These are phyloP conservation scores for Nigrospora sphaerica DNA, from an alignment of 2,329 filamentous ascomycete genomes.

Conservation along the genomic window DNA sequence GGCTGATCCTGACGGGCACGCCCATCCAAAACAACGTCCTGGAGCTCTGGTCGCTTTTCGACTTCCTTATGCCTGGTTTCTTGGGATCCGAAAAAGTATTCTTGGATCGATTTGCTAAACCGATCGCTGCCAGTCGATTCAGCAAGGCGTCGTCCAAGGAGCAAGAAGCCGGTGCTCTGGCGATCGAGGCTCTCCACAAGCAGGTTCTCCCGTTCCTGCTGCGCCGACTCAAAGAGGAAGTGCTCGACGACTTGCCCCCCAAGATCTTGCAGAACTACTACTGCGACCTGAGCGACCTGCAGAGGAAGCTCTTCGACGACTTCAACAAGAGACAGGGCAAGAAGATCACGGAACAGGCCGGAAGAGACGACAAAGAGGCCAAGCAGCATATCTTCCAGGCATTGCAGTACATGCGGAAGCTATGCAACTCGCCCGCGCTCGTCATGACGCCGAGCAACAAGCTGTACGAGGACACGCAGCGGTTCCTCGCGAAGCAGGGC, in stretches of 20 bases:
- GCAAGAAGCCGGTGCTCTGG: slow-evolving; percentile 91
- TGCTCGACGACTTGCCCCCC: slow-evolving; percentile 88
- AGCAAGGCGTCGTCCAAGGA: slow-evolving; percentile 98
- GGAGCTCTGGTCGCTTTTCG: slow-evolving; percentile 95
- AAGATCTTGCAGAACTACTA: slow-evolving; percentile 99
- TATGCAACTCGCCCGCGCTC: slow-evolving; percentile 94
- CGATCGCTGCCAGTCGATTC: slow-evolving; percentile 88
- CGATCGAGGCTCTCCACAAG: slow-evolving; percentile 97
- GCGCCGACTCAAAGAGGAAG: slow-evolving; percentile 93
- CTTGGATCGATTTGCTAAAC: slow-evolving; percentile 88
- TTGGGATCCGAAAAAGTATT: slow-evolving; percentile 93
- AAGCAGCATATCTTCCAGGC: slow-evolving; percentile 99
- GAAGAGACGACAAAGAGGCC: slow-evolving; percentile 79
- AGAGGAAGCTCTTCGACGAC: slow-evolving; percentile 92
- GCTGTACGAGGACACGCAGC: slow-evolving; percentile 82
- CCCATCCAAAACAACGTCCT: slow-evolving; percentile 97
- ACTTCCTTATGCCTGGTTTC: slow-evolving; percentile 98
- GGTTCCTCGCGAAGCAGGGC: slow-evolving; percentile 68
- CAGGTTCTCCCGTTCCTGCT: slow-evolving; percentile 95
- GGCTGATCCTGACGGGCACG: slow-evolving; percentile 91
- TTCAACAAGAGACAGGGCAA: slow-evolving; percentile 92
- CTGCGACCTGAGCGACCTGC: slow-evolving; percentile 91
- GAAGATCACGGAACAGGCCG: slow-evolving; percentile 76
- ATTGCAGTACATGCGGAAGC: slow-evolving; percentile 97
- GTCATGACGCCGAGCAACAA: slow-evolving; percentile 93